Evolutionary conservation across 768 basidiomycete genomes (phyloP).

Genomic region (Trametes maxima): DNA sequence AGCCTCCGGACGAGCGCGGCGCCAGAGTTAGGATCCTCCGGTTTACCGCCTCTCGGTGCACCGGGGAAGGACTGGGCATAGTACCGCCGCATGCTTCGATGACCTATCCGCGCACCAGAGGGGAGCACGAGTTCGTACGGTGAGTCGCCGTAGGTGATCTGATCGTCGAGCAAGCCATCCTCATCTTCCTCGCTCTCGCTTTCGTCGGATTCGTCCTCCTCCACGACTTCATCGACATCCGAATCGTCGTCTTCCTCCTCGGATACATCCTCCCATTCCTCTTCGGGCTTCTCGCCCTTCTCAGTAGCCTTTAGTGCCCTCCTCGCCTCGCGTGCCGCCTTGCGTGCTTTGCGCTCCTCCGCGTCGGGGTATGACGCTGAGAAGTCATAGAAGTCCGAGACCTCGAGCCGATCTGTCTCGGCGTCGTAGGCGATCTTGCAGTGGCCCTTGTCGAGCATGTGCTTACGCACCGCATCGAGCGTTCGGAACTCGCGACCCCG

Average conservation of each 20-base stretch:
- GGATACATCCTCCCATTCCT: conserved; percentile 36
- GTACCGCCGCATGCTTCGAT: conserved; percentile 83
- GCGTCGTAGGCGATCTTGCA: conserved; percentile 94
- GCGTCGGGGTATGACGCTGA: conserved; percentile 70
- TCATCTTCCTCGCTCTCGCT: conserved; percentile 41
- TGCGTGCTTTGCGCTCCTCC: conserved; percentile 31
- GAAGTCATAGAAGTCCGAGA: conserved; percentile 96
- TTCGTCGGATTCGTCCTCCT: conserved; percentile 34
- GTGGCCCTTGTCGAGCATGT: conserved; percentile 95
- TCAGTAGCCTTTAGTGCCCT: conserved; percentile 12
- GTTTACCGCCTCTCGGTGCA: conserved; percentile 40
- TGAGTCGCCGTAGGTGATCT: conserved; percentile 78
- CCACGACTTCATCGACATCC: conserved; percentile 36
- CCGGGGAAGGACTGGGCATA: conserved; percentile 80
- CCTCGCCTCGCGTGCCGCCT: conserved; percentile 15
- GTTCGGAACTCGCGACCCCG: conserved; percentile 80
- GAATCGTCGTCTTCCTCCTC: conserved; percentile 39
- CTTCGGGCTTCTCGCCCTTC: conserved; percentile 20
- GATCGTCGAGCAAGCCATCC: conserved; percentile 39
- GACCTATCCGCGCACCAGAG: conserved; percentile 90
- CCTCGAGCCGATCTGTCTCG: conserved; percentile 76
- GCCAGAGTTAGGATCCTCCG: conserved; percentile 70
- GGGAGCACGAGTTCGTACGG: conserved; percentile 89
- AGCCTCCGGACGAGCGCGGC: conserved; percentile 76
- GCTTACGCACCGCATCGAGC: conserved; percentile 86